Percentiles rank a stretch among this genome's conserved stretches.
Evolutionary conservation across 148 eudicot species (phyloP).

Genomic region (Rhododendron simsii): DNA sequence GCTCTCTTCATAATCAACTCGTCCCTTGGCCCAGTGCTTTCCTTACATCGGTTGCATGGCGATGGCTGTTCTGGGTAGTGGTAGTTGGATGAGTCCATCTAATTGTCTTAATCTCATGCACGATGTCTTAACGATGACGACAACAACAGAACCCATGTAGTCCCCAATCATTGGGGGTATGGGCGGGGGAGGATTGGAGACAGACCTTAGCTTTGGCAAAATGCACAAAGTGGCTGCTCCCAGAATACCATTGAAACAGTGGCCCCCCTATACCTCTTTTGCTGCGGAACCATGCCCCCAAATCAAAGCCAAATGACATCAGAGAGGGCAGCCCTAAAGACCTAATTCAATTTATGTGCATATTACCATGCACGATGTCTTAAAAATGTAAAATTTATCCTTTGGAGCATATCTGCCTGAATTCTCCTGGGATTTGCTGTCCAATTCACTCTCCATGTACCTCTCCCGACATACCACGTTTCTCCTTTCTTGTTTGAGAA

Average conservation of each 20-base stretch:
- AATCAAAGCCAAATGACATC: too few species aligned
- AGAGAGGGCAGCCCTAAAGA: too few species aligned
- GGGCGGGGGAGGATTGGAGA: too few species aligned
- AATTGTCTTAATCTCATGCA: neutral
- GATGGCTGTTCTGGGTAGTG: neutral
- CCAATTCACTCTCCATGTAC: neutral
- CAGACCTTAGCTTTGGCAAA: too few species aligned
- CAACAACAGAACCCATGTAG: too few species aligned
- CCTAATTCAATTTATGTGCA: too few species aligned
- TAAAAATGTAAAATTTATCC: neutral
- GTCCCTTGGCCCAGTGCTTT: neutral
- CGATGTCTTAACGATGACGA: too few species aligned
- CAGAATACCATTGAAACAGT: too few species aligned
- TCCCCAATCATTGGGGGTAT: too few species aligned
- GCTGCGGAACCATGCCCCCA: too few species aligned
- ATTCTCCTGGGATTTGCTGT: neutral
- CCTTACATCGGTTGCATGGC: neutral
- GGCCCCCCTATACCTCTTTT: too few species aligned
- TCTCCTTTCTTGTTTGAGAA: neutral
- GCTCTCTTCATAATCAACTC: neutral
- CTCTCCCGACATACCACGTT: neutral
- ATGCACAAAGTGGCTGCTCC: too few species aligned
- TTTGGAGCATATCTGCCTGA: neutral
- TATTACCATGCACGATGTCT: neutral
- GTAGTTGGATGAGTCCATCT: neutral